These are phyloP conservation scores for Hibiscus syriacus DNA, from an alignment of 345 rosid genomes.

Conservation along the genomic window DNA sequence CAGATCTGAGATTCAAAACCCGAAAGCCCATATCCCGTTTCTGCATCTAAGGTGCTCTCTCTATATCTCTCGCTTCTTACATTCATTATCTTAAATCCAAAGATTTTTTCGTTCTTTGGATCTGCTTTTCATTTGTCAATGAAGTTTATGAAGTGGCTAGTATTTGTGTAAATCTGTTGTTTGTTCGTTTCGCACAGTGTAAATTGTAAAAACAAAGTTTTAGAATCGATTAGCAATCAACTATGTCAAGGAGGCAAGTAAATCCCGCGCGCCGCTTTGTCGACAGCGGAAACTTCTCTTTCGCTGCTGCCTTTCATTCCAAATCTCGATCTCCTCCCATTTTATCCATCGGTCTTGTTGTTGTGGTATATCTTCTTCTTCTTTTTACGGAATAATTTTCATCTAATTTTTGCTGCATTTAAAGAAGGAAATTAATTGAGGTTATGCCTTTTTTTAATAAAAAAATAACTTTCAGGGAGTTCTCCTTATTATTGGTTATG, in stretches of 20 bases:
- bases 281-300: conserved; percentile 73
- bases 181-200: conserved; percentile 1
- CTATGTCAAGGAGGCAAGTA: conserved; percentile 86
- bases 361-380: conserved; percentile 41
- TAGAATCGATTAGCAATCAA: neutral
- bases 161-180: conserved; percentile 1
- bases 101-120: too few species aligned
- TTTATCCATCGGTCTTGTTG: conserved; percentile 54
- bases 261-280: conserved; percentile 70
- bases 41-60: conserved; percentile 1
- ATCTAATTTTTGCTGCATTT: neutral
- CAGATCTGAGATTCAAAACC: neutral
- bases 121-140: neutral
- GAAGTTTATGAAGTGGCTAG: neutral
- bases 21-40: conserved; percentile 4
- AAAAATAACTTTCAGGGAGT: conserved; percentile 59
- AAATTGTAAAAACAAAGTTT: neutral
- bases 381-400: neutral
- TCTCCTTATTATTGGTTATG: conserved; percentile 62
- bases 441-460: neutral
- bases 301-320: conserved; percentile 60
- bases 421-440: neutral
- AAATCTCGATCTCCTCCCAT: conserved; percentile 77
- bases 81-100: neutral
- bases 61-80: neutral